phyloP scores from a whole-genome alignment of 139 green algal species.

The Volvox africanus region DNA sequence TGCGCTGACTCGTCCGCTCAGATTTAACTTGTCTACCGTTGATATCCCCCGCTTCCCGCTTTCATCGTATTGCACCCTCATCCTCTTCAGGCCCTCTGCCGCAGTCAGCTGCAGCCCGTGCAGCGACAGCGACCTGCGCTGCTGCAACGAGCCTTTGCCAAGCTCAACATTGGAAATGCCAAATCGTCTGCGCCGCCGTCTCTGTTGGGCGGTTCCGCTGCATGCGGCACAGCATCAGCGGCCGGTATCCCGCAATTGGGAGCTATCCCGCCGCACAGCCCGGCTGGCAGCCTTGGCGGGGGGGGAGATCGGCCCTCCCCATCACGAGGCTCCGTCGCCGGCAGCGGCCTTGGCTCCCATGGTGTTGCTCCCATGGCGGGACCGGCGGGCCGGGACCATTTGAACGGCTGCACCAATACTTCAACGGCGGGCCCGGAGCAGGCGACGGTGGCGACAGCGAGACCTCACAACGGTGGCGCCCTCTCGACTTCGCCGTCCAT shows the following conservation, averaged over 20 bases:
- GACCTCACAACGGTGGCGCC: no score
- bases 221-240: neutral
- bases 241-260: neutral
- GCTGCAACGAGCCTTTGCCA: slow-evolving; percentile 5
- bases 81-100: slow-evolving; percentile 26
- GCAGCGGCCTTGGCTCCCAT: slow-evolving; percentile 19
- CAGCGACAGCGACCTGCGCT: neutral
- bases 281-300: neutral
- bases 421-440: neutral
- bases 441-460: neutral
- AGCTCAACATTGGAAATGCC: neutral
- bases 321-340: neutral
- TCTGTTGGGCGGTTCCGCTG: neutral
- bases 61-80: no score
- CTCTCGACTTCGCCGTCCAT: neutral
- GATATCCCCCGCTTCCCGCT: no score
- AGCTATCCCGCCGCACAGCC: neutral
- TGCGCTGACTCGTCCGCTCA: no score
- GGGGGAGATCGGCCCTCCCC: neutral
- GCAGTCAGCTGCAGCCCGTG: neutral
- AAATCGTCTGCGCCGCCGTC: slow-evolving; percentile 34
- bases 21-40: no score
- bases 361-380: neutral
- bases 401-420: neutral
- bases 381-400: neutral